Conservation (phyloP, 2,329 filamentous ascomycete species). For the Amesomyces nigricolor region DNA sequence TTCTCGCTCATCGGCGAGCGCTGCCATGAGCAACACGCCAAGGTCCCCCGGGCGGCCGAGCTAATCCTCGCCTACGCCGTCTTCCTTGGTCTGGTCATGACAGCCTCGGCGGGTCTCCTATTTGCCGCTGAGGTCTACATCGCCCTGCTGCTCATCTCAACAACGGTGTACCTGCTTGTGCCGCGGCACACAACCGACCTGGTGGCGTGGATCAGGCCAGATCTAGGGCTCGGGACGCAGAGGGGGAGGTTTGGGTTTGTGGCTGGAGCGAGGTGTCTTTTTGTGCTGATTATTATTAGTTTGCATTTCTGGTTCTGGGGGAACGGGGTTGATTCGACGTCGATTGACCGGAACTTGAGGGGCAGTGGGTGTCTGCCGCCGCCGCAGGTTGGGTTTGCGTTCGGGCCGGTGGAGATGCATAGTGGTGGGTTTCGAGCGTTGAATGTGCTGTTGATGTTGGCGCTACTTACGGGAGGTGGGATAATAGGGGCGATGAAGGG, state of each 20-base stretch:
- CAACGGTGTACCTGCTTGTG: constrained; percentile 14
- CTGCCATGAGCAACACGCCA: constrained; percentile 9
- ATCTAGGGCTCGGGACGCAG: constrained; percentile 8
- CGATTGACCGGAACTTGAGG: constrained; percentile 1
- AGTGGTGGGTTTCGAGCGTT: constrained; percentile 17
- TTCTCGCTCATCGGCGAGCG: constrained; percentile 11
- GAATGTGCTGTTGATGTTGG: constrained; percentile 20
- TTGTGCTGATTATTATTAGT: constrained; percentile 11
- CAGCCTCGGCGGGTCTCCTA: constrained; percentile 3
- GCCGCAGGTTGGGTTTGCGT: constrained; percentile 20
- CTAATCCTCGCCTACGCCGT: constrained; percentile 21
- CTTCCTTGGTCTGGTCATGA: constrained; percentile 17
- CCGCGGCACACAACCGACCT: constrained; percentile 16
- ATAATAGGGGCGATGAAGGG: constrained; percentile 13
- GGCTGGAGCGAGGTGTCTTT: constrained; percentile 1
- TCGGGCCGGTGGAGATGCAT: constrained; percentile 16
- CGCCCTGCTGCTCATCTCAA: constrained; percentile 17
- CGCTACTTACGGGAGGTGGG: constrained; percentile 9
- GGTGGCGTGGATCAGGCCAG: constrained; percentile 9
- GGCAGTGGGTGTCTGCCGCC: constrained; percentile 9
- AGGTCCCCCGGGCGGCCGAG: constrained; percentile 11
- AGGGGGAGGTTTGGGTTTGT: constrained; percentile 4
- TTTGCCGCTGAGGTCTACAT: constrained; percentile 21
- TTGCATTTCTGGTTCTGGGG: constrained; percentile 26
- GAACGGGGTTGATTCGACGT: constrained; percentile 15